phyloP scores from a whole-genome alignment of 2,329 filamentous ascomycete genomes.

The Fusarium metavorans region DNA sequence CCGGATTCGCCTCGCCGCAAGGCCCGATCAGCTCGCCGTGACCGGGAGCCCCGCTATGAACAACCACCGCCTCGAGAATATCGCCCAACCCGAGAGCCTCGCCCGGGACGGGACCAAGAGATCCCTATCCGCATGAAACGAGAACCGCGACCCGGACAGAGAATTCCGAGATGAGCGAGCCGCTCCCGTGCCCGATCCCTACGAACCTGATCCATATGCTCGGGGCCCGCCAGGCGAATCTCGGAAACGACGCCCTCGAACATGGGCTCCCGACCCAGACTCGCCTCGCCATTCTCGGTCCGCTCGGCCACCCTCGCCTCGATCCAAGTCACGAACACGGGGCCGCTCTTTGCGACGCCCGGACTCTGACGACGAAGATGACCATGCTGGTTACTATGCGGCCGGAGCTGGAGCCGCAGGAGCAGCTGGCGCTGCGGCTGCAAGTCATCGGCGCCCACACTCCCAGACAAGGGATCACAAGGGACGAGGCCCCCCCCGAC shows the following conservation, averaged over 20 bases:
- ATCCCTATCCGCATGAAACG: slow-evolving; percentile 21
- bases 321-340: slow-evolving; percentile 29
- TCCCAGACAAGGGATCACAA: slow-evolving; percentile 40
- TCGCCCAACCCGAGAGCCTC: slow-evolving; percentile 20
- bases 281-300: slow-evolving; percentile 34
- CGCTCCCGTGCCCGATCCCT: slow-evolving; percentile 11
- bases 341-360: slow-evolving; percentile 24
- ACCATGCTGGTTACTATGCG: slow-evolving; percentile 25
- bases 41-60: not conserved
- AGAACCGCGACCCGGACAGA: slow-evolving; percentile 17
- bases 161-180: slow-evolving; percentile 22
- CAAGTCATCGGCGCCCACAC: slow-evolving; percentile 34
- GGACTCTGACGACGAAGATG: slow-evolving; percentile 35
- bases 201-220: slow-evolving; percentile 19
- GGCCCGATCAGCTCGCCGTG: slow-evolving; percentile 26
- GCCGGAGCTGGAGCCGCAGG: slow-evolving; percentile 9
- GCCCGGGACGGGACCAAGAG: slow-evolving; percentile 21
- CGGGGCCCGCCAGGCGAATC: slow-evolving; percentile 11
- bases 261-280: slow-evolving; percentile 14
- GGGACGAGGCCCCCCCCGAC: slow-evolving; percentile 21
- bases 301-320: slow-evolving; percentile 21
- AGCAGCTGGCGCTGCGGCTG: slow-evolving; percentile 11
- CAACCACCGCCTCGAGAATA: not conserved
- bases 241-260: slow-evolving; percentile 12
- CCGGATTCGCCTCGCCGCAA: slow-evolving; percentile 36